phyloP scores from a whole-genome alignment of 176 grass and related monocot genomes.

The Alopecurus myosuroides region DNA sequence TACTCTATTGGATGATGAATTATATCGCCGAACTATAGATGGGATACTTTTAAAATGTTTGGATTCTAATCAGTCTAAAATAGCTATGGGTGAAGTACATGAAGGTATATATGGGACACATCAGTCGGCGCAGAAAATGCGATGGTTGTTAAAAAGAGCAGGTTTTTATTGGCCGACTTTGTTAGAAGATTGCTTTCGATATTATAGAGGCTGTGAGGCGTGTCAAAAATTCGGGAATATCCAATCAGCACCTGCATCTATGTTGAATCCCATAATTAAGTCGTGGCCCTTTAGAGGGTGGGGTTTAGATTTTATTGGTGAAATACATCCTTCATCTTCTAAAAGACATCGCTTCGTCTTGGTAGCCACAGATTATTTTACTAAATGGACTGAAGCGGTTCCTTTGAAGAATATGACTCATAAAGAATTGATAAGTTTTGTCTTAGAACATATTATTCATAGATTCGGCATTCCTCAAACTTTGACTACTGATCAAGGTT shows the following conservation, averaged over 20 bases:
- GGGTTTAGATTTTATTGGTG: not conserved
- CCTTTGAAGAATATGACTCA: not conserved
- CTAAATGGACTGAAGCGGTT: not conserved
- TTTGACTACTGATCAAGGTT: not conserved
- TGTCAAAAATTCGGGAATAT: not conserved
- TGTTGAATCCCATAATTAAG: not conserved
- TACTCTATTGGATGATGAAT: not conserved
- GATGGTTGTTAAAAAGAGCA: not conserved
- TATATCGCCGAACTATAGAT: not conserved
- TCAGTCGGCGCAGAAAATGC: slow-evolving; percentile 3
- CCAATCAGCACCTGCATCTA: not conserved
- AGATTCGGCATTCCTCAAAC: not conserved
- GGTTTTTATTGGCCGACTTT: not conserved
- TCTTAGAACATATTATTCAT: not conserved
- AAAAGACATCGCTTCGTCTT: not conserved
- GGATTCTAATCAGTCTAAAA: not conserved
- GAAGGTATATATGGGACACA: not conserved
- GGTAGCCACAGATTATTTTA: not conserved
- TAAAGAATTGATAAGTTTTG: not conserved
- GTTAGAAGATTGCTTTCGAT: not conserved
- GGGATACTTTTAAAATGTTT: not conserved
- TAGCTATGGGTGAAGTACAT: not conserved
- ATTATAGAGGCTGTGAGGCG: too few relatives aligned
- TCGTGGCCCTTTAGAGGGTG: not conserved
- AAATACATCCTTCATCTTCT: not conserved